These are phyloP conservation scores for Diutina sp. DNA, from an alignment of 1,139 yeast genomes.

Conservation along the genomic window DNA sequence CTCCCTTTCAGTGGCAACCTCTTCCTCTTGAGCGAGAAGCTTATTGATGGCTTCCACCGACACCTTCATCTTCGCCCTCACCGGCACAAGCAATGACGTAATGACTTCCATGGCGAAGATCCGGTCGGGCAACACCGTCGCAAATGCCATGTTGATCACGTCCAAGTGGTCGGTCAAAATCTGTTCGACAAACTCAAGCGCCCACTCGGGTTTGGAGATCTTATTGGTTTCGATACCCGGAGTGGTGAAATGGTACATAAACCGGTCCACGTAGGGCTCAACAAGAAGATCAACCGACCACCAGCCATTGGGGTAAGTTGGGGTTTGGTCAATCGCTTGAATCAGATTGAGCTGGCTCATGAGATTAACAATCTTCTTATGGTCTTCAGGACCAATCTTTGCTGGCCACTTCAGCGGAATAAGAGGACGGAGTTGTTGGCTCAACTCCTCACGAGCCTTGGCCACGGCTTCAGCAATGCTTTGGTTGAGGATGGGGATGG, in stretches of 20 bases:
- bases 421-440: background rate
- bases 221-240: slow-evolving; percentile 47
- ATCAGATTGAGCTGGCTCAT: background rate
- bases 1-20: slow-evolving; percentile 14
- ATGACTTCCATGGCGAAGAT: slow-evolving; percentile 39
- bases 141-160: slow-evolving; percentile 13
- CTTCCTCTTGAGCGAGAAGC: slow-evolving; percentile 6
- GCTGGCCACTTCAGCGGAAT: background rate
- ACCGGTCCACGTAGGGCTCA: slow-evolving; percentile 45
- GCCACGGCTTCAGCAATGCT: background rate
- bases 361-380: background rate
- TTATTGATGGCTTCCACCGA: slow-evolving; percentile 16
- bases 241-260: slow-evolving; percentile 59
- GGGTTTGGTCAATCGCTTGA: slow-evolving; percentile 7
- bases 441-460: background rate
- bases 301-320: slow-evolving; percentile 33
- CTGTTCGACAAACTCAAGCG: slow-evolving; percentile 41
- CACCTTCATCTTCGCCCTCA: slow-evolving; percentile 20
- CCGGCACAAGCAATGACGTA: slow-evolving; percentile 36
- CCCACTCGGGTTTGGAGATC: slow-evolving; percentile 72
- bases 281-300: slow-evolving; percentile 50
- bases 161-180: slow-evolving; percentile 33
- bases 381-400: background rate
- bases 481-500: background rate
- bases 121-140: slow-evolving; percentile 12